Conservation (phyloP, 2,329 filamentous ascomycete species). For the Ophiostoma himal-ulmi region DNA sequence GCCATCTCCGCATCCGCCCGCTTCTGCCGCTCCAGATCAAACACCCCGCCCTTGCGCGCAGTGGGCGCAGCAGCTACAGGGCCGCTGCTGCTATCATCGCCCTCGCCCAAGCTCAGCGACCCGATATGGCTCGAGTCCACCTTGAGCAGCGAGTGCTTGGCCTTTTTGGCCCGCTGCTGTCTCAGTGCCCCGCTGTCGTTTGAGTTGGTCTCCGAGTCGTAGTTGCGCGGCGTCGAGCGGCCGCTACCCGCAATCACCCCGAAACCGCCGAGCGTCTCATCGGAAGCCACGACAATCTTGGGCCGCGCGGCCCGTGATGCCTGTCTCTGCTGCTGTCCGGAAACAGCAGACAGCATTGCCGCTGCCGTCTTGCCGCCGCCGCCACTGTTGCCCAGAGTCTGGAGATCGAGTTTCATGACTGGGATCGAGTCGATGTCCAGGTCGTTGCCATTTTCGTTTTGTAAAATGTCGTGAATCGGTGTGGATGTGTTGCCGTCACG, state of each 20-base stretch:
- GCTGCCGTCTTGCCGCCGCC: background rate
- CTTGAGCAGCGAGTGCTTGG: slow-evolving; percentile 61
- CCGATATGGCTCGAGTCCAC: slow-evolving; percentile 82
- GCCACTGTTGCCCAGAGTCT: slow-evolving; percentile 40
- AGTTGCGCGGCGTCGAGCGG: slow-evolving; percentile 44
- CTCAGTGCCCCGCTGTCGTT: slow-evolving; percentile 29
- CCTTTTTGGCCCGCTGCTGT: slow-evolving; percentile 43
- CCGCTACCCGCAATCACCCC: slow-evolving; percentile 4
- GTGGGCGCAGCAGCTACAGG: slow-evolving; percentile 25
- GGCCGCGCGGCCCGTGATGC: slow-evolving; percentile 38
- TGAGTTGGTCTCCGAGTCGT: slow-evolving; percentile 51
- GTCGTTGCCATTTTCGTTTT: slow-evolving; percentile 66
- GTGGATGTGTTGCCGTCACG: slow-evolving; percentile 52
- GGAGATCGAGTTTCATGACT: slow-evolving; percentile 85
- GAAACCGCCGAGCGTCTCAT: slow-evolving; percentile 59
- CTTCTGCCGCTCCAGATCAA: slow-evolving; percentile 61
- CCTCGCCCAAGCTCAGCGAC: slow-evolving; percentile 61
- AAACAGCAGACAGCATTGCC: background rate
- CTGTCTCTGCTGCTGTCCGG: background rate
- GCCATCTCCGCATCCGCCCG: slow-evolving; percentile 85
- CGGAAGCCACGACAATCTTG: slow-evolving; percentile 62
- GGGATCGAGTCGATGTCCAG: slow-evolving; percentile 93
- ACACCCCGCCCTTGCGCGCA: slow-evolving; percentile 28
- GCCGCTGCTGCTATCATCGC: slow-evolving; percentile 29
- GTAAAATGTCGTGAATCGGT: slow-evolving; percentile 70